Conservation (phyloP, 441 rosid species). For the Populus hybrid region DNA sequence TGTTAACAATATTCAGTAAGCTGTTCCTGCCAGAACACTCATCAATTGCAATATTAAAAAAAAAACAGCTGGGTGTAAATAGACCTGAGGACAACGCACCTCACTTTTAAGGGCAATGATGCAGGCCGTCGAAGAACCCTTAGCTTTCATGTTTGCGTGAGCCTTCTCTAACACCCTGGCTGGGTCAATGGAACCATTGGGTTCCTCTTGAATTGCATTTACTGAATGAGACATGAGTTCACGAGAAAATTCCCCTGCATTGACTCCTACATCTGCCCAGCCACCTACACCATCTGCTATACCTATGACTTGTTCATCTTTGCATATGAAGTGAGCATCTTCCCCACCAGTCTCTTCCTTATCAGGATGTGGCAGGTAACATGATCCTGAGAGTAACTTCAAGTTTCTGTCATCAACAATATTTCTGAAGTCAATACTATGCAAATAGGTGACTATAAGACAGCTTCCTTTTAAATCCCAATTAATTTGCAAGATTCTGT, state of each 20-base stretch:
- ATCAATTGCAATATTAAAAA: not conserved
- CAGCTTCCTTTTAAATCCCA: slow-evolving; percentile 26
- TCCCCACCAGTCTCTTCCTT: slow-evolving; percentile 89
- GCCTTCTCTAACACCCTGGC: slow-evolving; percentile 77
- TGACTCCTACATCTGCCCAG: slow-evolving; percentile 86
- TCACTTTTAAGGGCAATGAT: slow-evolving; percentile 69
- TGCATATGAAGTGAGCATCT: slow-evolving; percentile 83
- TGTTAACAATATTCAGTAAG: not conserved
- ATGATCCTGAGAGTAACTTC: slow-evolving; percentile 71
- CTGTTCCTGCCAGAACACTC: not conserved
- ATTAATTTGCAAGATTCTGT: not conserved
- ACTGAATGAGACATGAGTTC: slow-evolving; percentile 87
- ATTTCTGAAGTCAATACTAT: slow-evolving; percentile 34
- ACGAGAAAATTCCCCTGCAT: slow-evolving; percentile 69
- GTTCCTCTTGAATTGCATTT: slow-evolving; percentile 65
- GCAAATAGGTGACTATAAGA: slow-evolving; percentile 39
- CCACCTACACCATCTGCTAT: slow-evolving; percentile 98
- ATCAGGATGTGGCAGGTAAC: slow-evolving; percentile 90
- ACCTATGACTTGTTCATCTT: slow-evolving; percentile 71
- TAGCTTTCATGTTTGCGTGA: slow-evolving; percentile 67
- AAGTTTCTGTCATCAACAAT: slow-evolving; percentile 38
- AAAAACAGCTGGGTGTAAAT: too few relatives aligned
- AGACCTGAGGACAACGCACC: slow-evolving; percentile 31
- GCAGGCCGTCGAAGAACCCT: slow-evolving; percentile 90
- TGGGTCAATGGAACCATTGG: slow-evolving; percentile 63